Base-by-base conservation (phyloP, 176 grass and related monocot species). In the Eleusine indica region DNA sequence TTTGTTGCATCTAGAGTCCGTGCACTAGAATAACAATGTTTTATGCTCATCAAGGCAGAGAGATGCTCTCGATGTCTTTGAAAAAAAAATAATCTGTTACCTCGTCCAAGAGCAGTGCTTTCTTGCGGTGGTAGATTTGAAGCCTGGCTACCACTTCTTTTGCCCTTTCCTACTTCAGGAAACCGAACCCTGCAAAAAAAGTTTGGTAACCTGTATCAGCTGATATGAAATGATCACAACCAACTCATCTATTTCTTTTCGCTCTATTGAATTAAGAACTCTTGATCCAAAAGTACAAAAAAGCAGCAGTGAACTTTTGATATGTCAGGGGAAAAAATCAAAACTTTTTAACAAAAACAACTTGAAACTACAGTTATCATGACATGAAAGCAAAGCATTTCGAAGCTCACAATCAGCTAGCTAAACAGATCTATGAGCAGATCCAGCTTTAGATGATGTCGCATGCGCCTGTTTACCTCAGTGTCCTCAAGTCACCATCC, bases 131-230 rank as follows among this genome's bases (percentile, higher is more conserved):
- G 38, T 80, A 65, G 32, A 0, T 18, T 41, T 53, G 79, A 73
- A 69, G 5, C 21, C 58, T 53, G 19, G 38, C 73, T 48, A n/a
- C 56, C 65, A 72, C 77, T 72, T 68, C 76, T 80, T 8, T 68
- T 41, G 21, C 71, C 40, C 73, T 92, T 62, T 51, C 73, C 64
- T 77, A 87, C n/a, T 52, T 68, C 82, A 82, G 89, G 49, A 78
- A 91, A 86, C 38, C 64, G 38, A 41, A 88, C 75, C 80, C 87
- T 94, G 64, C 62, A 63, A 68, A 76, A 76, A 64, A 1, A 71
- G 9, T 46, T 35, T 13, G 14, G 29, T 80, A 82, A 54, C 63
- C 42, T 75, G 35, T 74, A 80, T 70, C 22, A 42, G 40, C 48
- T 43, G 42, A 8, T 42, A 54, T 21, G 51, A 70, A 49, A 39